phyloP scores from a whole-genome alignment of 1,284 basidiomycete genomes.

The Hortiboletus rubellus region DNA sequence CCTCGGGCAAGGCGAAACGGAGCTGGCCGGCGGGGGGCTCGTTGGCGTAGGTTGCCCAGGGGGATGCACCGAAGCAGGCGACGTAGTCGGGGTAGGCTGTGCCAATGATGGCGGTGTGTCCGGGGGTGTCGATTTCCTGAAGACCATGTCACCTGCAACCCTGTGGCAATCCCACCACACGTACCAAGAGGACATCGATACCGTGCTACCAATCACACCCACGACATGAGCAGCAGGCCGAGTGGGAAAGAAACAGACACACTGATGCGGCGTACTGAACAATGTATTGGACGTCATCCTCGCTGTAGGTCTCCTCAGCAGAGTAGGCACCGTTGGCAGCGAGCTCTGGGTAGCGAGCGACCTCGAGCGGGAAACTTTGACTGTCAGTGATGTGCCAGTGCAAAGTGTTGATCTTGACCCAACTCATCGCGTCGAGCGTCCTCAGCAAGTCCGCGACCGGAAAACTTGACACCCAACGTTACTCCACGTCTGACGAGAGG shows the following conservation, averaged over 20 bases:
- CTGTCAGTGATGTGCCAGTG: constrained; percentile 76
- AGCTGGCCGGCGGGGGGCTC: constrained; percentile 72
- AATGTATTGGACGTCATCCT: constrained; percentile 54
- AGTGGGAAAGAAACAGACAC: constrained; percentile 18
- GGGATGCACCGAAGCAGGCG: constrained; percentile 56
- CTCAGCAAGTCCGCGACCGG: constrained; percentile 66
- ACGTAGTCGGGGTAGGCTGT: constrained; percentile 63
- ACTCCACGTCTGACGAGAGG: not conserved
- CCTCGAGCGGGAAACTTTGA: constrained; percentile 66
- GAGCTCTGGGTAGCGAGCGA: constrained; percentile 58
- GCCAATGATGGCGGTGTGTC: constrained; percentile 66
- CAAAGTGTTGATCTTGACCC: constrained; percentile 73
- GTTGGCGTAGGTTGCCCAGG: constrained; percentile 60
- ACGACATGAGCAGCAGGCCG: not conserved
- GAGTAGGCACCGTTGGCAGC: constrained; percentile 66
- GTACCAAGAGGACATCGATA: constrained; percentile 33
- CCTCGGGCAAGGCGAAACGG: constrained; percentile 50
- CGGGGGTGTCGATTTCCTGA: constrained; percentile 67
- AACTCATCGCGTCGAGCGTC: constrained; percentile 82
- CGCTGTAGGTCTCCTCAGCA: constrained; percentile 51
- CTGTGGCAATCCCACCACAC: not conserved
- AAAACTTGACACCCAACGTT: constrained; percentile 46
- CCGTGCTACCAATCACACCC: constrained; percentile 20
- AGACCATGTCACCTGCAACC: constrained; percentile 32
- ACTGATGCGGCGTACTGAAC: constrained; percentile 64